Evolutionary conservation across 148 eudicot genomes (phyloP), one percentile per base, ranked within the genome.

Genomic region (Rhododendron mucronatum): DNA sequence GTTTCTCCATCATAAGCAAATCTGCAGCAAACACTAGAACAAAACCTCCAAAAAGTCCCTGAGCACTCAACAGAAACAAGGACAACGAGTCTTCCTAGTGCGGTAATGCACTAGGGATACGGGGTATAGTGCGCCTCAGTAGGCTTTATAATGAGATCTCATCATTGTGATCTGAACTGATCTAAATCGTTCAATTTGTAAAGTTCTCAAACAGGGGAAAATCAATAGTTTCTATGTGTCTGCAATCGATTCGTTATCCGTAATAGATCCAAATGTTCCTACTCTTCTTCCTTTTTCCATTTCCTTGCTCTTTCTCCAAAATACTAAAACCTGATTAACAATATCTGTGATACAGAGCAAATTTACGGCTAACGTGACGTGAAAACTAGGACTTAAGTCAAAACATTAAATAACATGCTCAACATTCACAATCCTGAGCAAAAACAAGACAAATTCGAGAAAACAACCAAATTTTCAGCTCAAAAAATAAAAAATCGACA

Each of bases 101-200:
- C 33, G 2, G 15, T 10, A 67, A n/a, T n/a, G 12, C 35, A 67
- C 74, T 2, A 59, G 7, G 63, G 26, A 5, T 55, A 23, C 3
- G 12, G 10, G 30, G 69, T 63, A n/a, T 23, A n/a, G 13, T 2
- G 73, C 6, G 74, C 74, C 74, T 26, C 1, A 10, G 65, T 21
- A 21, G 65, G 65, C 65, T 59, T 59, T 83, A 82, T 87, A 88
- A 78, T 80, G 87, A 91, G 57, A 75, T 47, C 65, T 21, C 86
- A 85, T 80, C 91, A 61, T 15, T 35, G 13, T 30, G 18, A 7
- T 16, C 71, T 83, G 3, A 14, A 30, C 20, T 30, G 50, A 7
- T 28, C 48, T 83, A 2, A 14, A 16, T 5, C 2, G 14, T 28
- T 47, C 9, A 8, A 87, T n/a, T 73, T 4, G 41, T 20, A 57